phyloP scores from a whole-genome alignment of 345 rosid genomes.

The Bretschneidera sinensis region DNA sequence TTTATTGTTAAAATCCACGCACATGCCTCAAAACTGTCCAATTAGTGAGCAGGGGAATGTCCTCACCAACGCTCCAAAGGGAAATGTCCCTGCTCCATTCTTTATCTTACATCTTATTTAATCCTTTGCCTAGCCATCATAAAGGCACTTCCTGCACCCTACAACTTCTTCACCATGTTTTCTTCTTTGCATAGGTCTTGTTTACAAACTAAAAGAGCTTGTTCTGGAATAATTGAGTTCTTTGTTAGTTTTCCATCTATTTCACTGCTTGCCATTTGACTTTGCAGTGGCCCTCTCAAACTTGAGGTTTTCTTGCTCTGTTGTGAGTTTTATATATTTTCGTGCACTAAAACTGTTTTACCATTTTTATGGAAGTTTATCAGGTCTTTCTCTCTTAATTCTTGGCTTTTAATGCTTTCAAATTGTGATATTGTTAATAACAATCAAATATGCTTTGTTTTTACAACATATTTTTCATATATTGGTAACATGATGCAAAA shows the following conservation, averaged over 20 bases:
- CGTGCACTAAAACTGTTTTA: not conserved
- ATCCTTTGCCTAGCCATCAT: not conserved
- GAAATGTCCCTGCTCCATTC: no score
- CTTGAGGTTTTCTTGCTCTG: no score
- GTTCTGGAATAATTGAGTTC: no score
- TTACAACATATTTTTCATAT: not conserved
- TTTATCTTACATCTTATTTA: not conserved
- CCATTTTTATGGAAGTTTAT: not conserved
- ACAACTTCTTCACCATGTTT: not conserved
- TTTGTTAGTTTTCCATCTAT: not conserved
- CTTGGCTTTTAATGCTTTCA: not conserved
- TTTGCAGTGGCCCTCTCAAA: not conserved
- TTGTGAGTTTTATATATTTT: not conserved
- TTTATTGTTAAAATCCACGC: no score
- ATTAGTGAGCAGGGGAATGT: no score
- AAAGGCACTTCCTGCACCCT: not conserved
- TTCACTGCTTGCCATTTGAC: no score
- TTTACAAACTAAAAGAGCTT: no score
- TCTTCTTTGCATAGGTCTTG: not conserved
- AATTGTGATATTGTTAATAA: not conserved
- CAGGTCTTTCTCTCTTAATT: no score
- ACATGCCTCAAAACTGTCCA: no score
- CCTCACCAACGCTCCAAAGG: no score
- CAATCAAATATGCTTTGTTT: not conserved
- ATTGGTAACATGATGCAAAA: no score